Base-by-base conservation (phyloP, 2,329 filamentous ascomycete genomes). In the Fusarium keratoplasticum region DNA sequence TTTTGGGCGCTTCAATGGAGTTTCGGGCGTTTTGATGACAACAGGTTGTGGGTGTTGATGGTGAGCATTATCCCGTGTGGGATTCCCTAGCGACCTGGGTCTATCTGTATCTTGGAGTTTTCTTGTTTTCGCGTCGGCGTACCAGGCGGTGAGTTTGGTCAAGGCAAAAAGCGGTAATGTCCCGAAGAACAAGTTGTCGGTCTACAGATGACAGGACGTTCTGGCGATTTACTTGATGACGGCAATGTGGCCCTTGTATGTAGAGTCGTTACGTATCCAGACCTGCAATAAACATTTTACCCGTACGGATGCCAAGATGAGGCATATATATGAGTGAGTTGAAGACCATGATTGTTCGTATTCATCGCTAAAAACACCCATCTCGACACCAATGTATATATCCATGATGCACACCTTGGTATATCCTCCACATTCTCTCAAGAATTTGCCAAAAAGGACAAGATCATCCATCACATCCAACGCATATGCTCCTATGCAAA, bases 351-450 rank as follows among this genome's bases (percentile, higher is more conserved):
- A 42, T n/a, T 31, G 31, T 61, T 40, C 55, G 13, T 58, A 67
- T 71, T 55, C 22, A 55, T n/a, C 36, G 20, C 31, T 42, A 38
- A 66, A 66, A 66, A 61, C 61, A 66, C 60, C 20, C 50, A 47
- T 47, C 42, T 35, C 8, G 55, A 60, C 57, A 42, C 38, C 57
- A 60, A 60, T 38, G 18, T 60, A 65, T 66, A 61, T 64, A 61
- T 62, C 55, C 35, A 61, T 66, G 52, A 25, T 54, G 47, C 35
- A 66, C 65, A 61, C 62, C 69, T 67, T 73, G 73, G 72, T 76
- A 76, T 76, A 76, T 76, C 73, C 73, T 73, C 72, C 72, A 62
- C 72, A 59, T 60, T 67, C 68, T 67, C 68, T 69, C 65, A 27
- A 60, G 57, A 60, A 60, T 60, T 38, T 60, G 57, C 38, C 57